Evolutionary conservation across 768 basidiomycete species (phyloP), one percentile per base, ranked within the genome.

Genomic region (Megacollybia marginata): DNA sequence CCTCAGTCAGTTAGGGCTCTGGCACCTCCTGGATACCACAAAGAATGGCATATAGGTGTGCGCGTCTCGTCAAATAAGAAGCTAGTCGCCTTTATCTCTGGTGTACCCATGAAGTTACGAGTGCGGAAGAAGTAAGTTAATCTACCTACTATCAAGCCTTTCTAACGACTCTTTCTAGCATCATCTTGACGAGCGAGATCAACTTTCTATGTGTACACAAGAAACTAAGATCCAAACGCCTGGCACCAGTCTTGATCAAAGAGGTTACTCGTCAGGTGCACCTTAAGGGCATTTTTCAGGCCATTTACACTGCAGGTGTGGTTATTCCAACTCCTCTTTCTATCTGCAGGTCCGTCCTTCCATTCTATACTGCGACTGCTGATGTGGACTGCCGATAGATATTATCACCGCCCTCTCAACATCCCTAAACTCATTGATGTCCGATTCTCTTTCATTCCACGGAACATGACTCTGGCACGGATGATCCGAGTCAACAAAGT

Each of bases 121-220:
- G 87, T 96, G 9, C 85, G 94, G 40, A 67, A 76, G 50, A 82
- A 85, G 95, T 96, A 58, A 63, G 86, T 65, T 18, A 40, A 38
- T 48, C 13, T 32, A 40, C 28, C 38, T 15, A 28, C 47, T 38
- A n/a, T 9, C 46, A 48, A 31, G 5, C 42, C 32, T 20, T 50
- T 36, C 16, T 33, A 28, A 28, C 23, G 46, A 12, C 43, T 38
- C 34, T 47, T 16, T 42, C 33, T 52, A 93, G 89, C 43, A 67
- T 72, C 5, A 75, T 98, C 60, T 69, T 66, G 28, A 80, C 83
- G 38, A 84, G 83, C 63, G 96, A 98, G 67, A 94, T 99, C 71
- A 99, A 98, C 66, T 98, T 90, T 67, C 85, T 99, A 46, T 95
- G 92, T 59, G 84, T 97, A 1, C 94, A 96, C 77, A 99, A 99